Evolutionary conservation across 495 filamentous ascomycete species (phyloP).

Genomic region (Penicillium psychrofluorescens): DNA sequence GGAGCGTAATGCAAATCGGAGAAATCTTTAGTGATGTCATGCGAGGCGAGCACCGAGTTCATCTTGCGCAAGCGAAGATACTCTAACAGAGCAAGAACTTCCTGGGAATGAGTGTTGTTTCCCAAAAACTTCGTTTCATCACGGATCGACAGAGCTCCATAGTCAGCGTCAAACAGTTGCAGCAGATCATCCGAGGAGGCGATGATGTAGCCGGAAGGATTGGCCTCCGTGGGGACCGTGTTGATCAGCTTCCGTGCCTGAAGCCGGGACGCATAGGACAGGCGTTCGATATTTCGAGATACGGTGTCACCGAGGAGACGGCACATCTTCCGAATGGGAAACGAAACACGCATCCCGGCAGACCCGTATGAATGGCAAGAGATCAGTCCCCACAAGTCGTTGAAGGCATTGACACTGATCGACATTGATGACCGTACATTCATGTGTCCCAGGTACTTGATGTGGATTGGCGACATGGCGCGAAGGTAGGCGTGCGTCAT

Average conservation of each 20-base stretch:
- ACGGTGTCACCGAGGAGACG: constrained; percentile 82
- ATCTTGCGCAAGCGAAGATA: constrained; percentile 73
- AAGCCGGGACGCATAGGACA: constrained; percentile 78
- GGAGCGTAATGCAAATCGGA: constrained; percentile 75
- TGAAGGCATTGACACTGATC: constrained; percentile 81
- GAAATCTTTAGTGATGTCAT: constrained; percentile 73
- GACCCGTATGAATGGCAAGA: constrained; percentile 82
- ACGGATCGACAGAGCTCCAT: constrained; percentile 75
- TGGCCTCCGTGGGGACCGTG: constrained; percentile 64
- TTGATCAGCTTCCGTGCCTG: constrained; percentile 45
- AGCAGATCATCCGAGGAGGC: constrained; percentile 84
- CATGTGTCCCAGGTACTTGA: constrained; percentile 92
- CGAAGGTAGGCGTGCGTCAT: constrained; percentile 81
- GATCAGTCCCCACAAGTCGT: constrained; percentile 84
- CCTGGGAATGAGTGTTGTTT: constrained; percentile 66
- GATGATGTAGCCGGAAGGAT: constrained; percentile 87
- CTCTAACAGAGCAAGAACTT: constrained; percentile 78
- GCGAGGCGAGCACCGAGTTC: constrained; percentile 70
- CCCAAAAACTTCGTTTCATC: constrained; percentile 87
- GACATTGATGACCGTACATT: constrained; percentile 87
- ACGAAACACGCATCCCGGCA: constrained; percentile 79
- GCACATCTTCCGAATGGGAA: constrained; percentile 91
- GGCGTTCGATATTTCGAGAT: constrained; percentile 80
- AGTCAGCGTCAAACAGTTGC: constrained; percentile 82
- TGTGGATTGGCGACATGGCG: constrained; percentile 78